Evolutionary conservation across 192 early-diverging fungal species (phyloP).

Genomic region (Umbelopsis sp.): DNA sequence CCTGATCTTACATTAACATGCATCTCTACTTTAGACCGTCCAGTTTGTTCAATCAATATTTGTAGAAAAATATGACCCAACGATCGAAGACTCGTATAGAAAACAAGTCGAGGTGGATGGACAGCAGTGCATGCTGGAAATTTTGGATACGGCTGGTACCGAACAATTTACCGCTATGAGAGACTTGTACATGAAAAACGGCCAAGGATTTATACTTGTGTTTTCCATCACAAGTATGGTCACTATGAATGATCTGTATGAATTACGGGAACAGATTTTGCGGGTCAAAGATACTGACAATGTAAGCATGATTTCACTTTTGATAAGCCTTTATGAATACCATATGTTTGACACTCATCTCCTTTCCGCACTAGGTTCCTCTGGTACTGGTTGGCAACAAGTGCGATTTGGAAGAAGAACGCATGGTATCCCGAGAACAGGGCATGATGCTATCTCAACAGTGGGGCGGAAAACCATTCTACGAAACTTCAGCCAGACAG

Average conservation of each 20-base stretch:
- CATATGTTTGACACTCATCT: constrained; percentile 25
- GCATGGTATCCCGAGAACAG: constrained; percentile 66
- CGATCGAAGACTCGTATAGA: constrained; percentile 90
- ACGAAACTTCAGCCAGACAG: constrained; percentile 86
- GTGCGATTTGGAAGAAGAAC: constrained; percentile 80
- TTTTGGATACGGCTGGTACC: constrained; percentile 89
- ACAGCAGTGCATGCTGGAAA: constrained; percentile 81
- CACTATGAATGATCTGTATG: constrained; percentile 79
- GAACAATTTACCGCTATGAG: constrained; percentile 67
- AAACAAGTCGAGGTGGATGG: constrained; percentile 86
- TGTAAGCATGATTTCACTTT: constrained; percentile 71
- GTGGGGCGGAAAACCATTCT: constrained; percentile 72
- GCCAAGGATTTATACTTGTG: constrained; percentile 87
- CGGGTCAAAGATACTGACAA: constrained; percentile 79
- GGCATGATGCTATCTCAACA: constrained; percentile 65
- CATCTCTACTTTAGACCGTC: constrained; percentile 56
- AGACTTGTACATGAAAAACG: constrained; percentile 90
- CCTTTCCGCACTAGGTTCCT: constrained; percentile 59
- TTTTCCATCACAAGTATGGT: constrained; percentile 75
- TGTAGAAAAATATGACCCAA: constrained; percentile 93
- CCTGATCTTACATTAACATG: not conserved
- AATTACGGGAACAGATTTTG: constrained; percentile 71
- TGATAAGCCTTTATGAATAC: constrained; percentile 68
- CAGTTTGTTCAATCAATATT: constrained; percentile 93
- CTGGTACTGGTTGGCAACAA: constrained; percentile 94